These are phyloP conservation scores for Fusarium oligoseptatum DNA, from an alignment of 2,329 filamentous ascomycete species.

Conservation along the genomic window DNA sequence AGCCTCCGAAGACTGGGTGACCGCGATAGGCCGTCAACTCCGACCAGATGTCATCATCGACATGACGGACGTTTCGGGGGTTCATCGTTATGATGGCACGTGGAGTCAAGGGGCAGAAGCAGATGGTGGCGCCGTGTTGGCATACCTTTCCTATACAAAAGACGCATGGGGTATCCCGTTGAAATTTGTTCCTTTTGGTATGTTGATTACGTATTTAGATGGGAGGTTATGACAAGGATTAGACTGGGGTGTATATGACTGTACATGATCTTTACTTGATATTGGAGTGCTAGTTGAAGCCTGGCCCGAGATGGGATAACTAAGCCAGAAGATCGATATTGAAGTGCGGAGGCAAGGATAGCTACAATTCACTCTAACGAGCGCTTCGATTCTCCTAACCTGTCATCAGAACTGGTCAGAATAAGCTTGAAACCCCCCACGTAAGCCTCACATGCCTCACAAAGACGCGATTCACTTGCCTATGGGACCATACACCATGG, in stretches of 20 bases:
- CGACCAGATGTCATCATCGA: not conserved
- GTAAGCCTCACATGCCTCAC: not conserved
- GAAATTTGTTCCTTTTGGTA: not conserved
- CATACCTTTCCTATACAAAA: not conserved
- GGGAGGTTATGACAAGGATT: not conserved
- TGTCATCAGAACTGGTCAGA: not conserved
- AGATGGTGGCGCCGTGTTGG: no score
- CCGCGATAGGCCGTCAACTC: not conserved
- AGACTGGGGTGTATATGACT: not conserved
- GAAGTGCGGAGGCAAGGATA: not conserved
- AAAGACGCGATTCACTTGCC: conserved; percentile 1
- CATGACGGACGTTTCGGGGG: not conserved
- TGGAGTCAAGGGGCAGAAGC: no score
- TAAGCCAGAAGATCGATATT: not conserved
- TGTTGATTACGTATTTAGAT: not conserved
- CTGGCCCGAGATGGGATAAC: no score
- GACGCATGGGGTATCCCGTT: not conserved
- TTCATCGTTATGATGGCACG: not conserved
- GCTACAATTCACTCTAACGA: not conserved
- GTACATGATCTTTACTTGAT: not conserved
- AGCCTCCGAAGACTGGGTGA: not conserved
- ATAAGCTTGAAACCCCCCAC: not conserved
- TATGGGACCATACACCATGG: conserved; percentile 1
- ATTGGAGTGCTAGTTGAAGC: not conserved
- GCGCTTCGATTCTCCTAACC: not conserved